Evolutionary conservation across 163 green algal genomes (phyloP), one percentile per base, ranked within the genome.

Genomic region (Chlorella variabilis): DNA sequence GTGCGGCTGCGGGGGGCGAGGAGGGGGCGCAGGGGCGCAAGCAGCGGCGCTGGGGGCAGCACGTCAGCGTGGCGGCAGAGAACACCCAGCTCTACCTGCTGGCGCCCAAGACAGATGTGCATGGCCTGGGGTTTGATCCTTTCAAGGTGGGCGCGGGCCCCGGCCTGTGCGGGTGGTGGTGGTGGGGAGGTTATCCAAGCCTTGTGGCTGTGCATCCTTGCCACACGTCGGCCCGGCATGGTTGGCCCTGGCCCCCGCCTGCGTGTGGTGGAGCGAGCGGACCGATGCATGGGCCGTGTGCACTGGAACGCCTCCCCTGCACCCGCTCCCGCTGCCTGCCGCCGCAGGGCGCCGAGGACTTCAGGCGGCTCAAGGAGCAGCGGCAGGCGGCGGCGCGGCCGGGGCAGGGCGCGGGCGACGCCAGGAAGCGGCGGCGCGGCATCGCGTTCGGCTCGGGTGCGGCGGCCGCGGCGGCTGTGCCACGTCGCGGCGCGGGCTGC

Each of bases 101-200:
- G 45, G 66, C 93, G 15, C 91, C 91, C 5, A 98, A 98, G 88
- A 79, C 85, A 6, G 91, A 97, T 80, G 49, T 85, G 38, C 88
- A 95, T 69, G 94, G 94, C 39, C 75, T 98, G 25, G 95, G 94
- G 2, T 98, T 90, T 79, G 93, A 98, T 85, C 94, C 95, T 0
- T 98, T 94, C 79, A 88, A 89, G 75, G 84, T 82, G 20, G 15
- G 31, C 29, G n/a, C 5, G 18, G 54, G 45, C 45, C 45, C 15
- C 45, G 45, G 11, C 15, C 15, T 11, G 45, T 54, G 45, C 45
- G 45, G 45, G 21, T 65, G 20, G 56, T 65, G 56, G 20, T 65
- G 56, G 17, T n/a, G 56, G 13, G 13, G 48, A 56, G 13, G 48
- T 17, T 56, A 13, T 25, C 48, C 48, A 25, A 17, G 48, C 48